These are phyloP conservation scores for Cicer cuneatum DNA, from an alignment of 306 rosid genomes.

Conservation along the genomic window DNA sequence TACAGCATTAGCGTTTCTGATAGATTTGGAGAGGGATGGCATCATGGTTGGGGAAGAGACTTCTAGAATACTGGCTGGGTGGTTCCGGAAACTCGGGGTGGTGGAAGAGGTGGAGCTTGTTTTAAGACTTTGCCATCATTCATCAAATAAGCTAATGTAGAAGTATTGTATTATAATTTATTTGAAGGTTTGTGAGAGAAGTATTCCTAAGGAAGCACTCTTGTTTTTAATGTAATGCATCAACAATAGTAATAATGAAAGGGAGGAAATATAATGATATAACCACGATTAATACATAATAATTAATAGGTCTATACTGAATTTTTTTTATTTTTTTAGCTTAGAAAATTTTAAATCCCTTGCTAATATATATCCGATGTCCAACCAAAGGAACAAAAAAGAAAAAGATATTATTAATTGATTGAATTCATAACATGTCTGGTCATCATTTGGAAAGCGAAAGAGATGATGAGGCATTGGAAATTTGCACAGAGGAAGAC, in stretches of 20 bases:
- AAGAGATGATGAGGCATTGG: constrained; percentile 54
- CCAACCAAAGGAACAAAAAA: background rate
- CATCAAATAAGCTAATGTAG: constrained; percentile 42
- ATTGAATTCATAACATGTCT: constrained; percentile 14
- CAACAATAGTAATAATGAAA: background rate
- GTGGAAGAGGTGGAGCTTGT: constrained; percentile 80
- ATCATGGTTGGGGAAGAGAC: constrained; percentile 74
- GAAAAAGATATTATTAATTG: background rate
- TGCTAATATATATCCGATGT: constrained; percentile 33
- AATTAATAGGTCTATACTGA: constrained; percentile 40
- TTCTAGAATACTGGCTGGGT: constrained; percentile 66
- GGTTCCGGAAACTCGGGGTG: constrained; percentile 85
- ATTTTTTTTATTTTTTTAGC: too few relatives aligned
- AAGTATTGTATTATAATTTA: constrained; percentile 30
- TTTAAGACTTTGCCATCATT: constrained; percentile 63
- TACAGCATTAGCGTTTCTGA: constrained; percentile 68
- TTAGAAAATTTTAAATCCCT: constrained; percentile 29
- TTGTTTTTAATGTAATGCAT: constrained; percentile 8
- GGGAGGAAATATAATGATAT: constrained; percentile 2
- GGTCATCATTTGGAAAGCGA: constrained; percentile 57
- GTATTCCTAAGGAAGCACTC: constrained; percentile 17
- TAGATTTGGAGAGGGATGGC: constrained; percentile 70
- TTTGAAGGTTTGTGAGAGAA: constrained; percentile 21
- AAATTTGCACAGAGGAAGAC: constrained; percentile 47
- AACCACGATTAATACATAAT: constrained; percentile 27